These are phyloP conservation scores for Lipomyces spencermartinsiae DNA, from an alignment of 805 yeast species.

Conservation along the genomic window DNA sequence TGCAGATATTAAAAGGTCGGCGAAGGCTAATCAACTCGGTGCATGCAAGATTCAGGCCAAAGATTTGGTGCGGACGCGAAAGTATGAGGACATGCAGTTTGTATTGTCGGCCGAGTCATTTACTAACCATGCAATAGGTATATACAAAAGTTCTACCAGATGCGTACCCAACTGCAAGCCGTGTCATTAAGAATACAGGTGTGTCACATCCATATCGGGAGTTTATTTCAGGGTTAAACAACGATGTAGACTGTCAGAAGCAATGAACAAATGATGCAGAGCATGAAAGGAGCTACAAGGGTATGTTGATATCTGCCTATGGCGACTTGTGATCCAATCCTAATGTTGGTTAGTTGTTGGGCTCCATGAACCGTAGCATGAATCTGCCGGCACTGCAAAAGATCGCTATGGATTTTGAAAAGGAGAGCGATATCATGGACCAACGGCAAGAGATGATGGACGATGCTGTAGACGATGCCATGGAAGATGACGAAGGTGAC, in stretches of 20 bases:
- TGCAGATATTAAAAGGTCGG: conserved; percentile 86
- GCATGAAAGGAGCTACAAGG: conserved; percentile 93
- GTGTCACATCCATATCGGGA: neutral
- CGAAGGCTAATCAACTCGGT: conserved; percentile 84
- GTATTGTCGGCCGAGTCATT: conserved; percentile 36
- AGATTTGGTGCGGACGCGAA: conserved; percentile 88
- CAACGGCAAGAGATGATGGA: conserved; percentile 99
- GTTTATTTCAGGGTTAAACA: neutral
- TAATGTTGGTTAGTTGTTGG: conserved; percentile 54
- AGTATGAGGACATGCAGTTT: conserved; percentile 36
- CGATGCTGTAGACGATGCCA: conserved; percentile 94
- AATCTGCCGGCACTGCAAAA: conserved; percentile 86
- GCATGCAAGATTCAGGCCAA: conserved; percentile 95
- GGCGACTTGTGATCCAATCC: neutral
- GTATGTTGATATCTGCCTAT: conserved; percentile 15
- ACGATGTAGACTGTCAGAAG: conserved; percentile 69
- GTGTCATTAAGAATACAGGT: conserved; percentile 83
- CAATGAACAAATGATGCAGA: conserved; percentile 91
- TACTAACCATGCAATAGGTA: conserved; percentile 45
- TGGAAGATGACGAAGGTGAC: conserved; percentile 81
- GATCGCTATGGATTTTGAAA: conserved; percentile 94
- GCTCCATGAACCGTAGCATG: conserved; percentile 88
- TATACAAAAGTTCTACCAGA: conserved; percentile 83
- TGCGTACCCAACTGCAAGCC: conserved; percentile 96
- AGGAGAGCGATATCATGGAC: conserved; percentile 95